Evolutionary conservation across 2,329 filamentous ascomycete species (phyloP).

Genomic region (Aschersonia sp.): DNA sequence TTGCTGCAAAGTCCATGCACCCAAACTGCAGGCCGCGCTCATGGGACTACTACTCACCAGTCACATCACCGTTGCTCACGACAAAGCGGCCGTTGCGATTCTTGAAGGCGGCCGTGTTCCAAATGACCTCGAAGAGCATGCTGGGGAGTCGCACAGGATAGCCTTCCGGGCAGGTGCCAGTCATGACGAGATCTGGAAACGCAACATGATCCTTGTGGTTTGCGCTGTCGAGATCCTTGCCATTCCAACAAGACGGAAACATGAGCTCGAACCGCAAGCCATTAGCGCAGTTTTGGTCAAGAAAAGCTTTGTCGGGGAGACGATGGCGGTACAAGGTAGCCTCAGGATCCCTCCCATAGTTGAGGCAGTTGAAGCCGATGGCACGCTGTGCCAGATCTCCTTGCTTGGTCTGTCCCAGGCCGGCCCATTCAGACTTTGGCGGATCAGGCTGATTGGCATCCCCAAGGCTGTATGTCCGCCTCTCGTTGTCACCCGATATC

Average conservation of each 20-base stretch:
- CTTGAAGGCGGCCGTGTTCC: conserved; percentile 53
- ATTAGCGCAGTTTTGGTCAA: conserved; percentile 70
- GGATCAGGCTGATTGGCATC: conserved; percentile 51
- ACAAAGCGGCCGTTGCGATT: conserved; percentile 55
- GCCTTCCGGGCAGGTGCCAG: conserved; percentile 57
- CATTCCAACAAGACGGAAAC: conserved; percentile 84
- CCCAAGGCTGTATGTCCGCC: conserved; percentile 56
- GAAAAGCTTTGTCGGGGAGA: conserved; percentile 63
- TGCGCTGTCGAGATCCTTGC: conserved; percentile 38
- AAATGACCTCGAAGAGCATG: conserved; percentile 80
- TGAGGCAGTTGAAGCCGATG: conserved; percentile 87
- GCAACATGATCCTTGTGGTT: conserved; percentile 56
- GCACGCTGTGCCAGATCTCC: conserved; percentile 62
- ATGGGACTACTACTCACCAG: conserved; percentile 31
- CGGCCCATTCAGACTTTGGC: conserved; percentile 55
- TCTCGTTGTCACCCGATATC: conserved; percentile 58
- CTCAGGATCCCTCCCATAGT: conserved; percentile 57
- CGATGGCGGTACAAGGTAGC: conserved; percentile 68
- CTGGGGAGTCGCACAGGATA: conserved; percentile 56
- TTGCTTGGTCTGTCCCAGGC: conserved; percentile 50
- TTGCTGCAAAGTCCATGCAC: not conserved
- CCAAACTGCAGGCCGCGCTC: too few species aligned
- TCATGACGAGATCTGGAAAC: conserved; percentile 65
- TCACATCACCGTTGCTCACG: conserved; percentile 63
- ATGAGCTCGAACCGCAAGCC: conserved; percentile 73